A percentile compares a stretch with the other conserved stretches of the same genome.
These are phyloP conservation scores for Hypoxylon sp. DNA, from an alignment of 2,329 filamentous ascomycete species.

Conservation along the genomic window DNA sequence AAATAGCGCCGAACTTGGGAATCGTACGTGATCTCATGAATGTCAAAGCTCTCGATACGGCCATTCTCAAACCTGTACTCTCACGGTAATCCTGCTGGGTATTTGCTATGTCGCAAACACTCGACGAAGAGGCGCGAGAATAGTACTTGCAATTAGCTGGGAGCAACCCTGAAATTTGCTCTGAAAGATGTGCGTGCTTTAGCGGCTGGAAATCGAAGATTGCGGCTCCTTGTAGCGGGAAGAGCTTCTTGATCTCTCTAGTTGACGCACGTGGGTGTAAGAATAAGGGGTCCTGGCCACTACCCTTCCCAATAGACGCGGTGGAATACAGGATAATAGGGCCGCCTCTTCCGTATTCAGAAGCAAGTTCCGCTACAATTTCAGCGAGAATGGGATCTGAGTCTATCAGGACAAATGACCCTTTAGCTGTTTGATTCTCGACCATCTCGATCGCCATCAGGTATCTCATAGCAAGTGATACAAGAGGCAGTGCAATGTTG, in stretches of 20 bases:
- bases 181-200: slow-evolving; percentile 48
- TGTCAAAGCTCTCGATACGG: slow-evolving; percentile 40
- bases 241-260: slow-evolving; percentile 52
- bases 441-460: slow-evolving; percentile 43
- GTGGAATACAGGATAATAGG: slow-evolving; percentile 48
- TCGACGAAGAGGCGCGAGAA: slow-evolving; percentile 25
- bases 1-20: slow-evolving; percentile 34
- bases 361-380: slow-evolving; percentile 47
- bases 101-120: background rate
- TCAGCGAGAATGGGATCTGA: slow-evolving; percentile 53
- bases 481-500: slow-evolving; percentile 42
- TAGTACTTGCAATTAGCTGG: slow-evolving; percentile 52
- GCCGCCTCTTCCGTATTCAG: slow-evolving; percentile 12
- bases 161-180: slow-evolving; percentile 45
- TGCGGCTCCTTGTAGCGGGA: slow-evolving; percentile 42
- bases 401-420: slow-evolving; percentile 54
- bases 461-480: slow-evolving; percentile 48
- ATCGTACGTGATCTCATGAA: background rate
- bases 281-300: slow-evolving; percentile 23
- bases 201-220: slow-evolving; percentile 56
- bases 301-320: slow-evolving; percentile 8
- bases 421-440: slow-evolving; percentile 18
- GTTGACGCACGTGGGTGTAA: slow-evolving; percentile 51
- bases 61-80: slow-evolving; percentile 45
- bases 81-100: slow-evolving; percentile 30